Conservation (phyloP, 495 filamentous ascomycete genomes). For the Oidiodendron maius region DNA sequence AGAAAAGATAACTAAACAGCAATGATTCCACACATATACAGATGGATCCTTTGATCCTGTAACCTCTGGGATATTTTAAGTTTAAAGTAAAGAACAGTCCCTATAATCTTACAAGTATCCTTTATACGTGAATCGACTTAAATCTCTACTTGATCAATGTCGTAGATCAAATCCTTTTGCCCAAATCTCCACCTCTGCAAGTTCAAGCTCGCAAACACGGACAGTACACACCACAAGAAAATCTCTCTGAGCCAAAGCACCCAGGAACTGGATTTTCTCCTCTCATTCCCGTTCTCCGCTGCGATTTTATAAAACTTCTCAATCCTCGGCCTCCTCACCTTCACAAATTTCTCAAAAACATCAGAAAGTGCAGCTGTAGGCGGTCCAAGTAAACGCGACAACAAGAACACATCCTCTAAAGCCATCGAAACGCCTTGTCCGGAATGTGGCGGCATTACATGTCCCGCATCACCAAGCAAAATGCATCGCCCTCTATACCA, state of each 20-base stretch:
- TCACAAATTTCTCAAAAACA: not conserved
- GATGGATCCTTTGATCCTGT: no score
- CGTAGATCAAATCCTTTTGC: not conserved
- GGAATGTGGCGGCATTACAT: slow-evolving; percentile 36
- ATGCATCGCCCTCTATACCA: slow-evolving; percentile 3
- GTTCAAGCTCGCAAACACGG: not conserved
- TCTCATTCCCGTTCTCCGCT: not conserved
- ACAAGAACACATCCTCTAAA: slow-evolving; percentile 36
- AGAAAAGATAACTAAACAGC: no score
- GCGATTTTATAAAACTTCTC: not conserved
- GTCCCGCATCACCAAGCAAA: slow-evolving; percentile 30
- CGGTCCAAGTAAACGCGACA: slow-evolving; percentile 26
- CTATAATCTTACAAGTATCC: no score
- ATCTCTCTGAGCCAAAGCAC: not conserved
- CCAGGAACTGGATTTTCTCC: not conserved
- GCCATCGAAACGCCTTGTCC: slow-evolving; percentile 42
- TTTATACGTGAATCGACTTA: no score
- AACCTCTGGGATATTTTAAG: no score
- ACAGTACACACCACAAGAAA: not conserved
- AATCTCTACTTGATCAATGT: not conserved
- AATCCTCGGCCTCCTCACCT: not conserved
- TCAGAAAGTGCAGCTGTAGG: not conserved
- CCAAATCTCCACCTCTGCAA: not conserved
- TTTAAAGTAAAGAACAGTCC: no score
- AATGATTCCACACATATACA: no score